Percentiles rank a stretch among this genome's conserved stretches.
These are phyloP conservation scores for Sphagnum contortum DNA, from an alignment of 225 moss, liverwort and hornwort species.

Conservation along the genomic window DNA sequence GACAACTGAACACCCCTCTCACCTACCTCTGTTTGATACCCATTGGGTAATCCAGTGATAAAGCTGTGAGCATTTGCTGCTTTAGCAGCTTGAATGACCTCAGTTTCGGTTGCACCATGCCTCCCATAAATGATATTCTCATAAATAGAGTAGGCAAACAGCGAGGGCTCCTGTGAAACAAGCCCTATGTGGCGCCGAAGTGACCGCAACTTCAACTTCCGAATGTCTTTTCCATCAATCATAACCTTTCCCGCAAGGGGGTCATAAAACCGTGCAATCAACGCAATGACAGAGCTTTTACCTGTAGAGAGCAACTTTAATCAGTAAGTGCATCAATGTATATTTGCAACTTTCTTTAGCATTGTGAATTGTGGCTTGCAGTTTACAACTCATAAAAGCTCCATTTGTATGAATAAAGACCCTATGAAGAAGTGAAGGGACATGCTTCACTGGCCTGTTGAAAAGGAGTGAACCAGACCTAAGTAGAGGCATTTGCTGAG, in stretches of 20 bases:
- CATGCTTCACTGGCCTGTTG: no score
- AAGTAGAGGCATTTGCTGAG: no score
- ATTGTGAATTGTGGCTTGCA: background rate
- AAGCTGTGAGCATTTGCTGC: constrained; percentile 52
- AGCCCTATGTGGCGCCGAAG: constrained; percentile 56
- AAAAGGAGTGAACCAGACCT: no score
- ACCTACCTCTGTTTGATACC: constrained; percentile 51
- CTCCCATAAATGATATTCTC: constrained; percentile 52
- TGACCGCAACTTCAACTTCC: constrained; percentile 36
- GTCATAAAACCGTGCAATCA: constrained; percentile 54
- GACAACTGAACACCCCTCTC: constrained; percentile 55
- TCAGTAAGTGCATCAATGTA: background rate
- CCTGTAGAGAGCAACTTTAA: constrained; percentile 18
- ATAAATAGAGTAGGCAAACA: constrained; percentile 50
- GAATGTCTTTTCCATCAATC: constrained; percentile 39
- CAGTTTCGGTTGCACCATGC: constrained; percentile 44
- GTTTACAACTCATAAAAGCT: background rate
- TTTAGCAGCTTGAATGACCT: constrained; percentile 51
- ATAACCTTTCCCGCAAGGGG: constrained; percentile 35
- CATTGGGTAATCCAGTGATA: constrained; percentile 39
- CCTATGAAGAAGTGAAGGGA: background rate
- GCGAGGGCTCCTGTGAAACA: constrained; percentile 48
- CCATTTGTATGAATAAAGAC: no score
- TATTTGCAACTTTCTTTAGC: background rate
- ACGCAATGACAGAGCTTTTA: constrained; percentile 48